These are phyloP conservation scores for Simmondsia chinensis DNA, from an alignment of 148 eudicot genomes.

Conservation along the genomic window DNA sequence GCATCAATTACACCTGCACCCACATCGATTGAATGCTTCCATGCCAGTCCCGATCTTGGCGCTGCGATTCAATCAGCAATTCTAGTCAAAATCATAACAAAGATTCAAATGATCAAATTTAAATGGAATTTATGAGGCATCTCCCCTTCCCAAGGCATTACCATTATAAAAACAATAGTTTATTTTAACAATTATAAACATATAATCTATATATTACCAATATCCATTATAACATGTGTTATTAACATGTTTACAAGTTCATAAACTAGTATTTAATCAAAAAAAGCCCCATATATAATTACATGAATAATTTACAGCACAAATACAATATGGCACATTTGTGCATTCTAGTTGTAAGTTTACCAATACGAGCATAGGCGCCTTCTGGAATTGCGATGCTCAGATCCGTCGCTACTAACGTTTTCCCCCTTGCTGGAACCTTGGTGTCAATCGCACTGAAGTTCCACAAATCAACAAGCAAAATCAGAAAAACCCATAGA, in stretches of 20 bases:
- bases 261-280: too few relatives aligned
- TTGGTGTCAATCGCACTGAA: slow-evolving; percentile 52
- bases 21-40: slow-evolving; percentile 92
- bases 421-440: slow-evolving; percentile 89
- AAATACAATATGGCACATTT: too few relatives aligned
- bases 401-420: slow-evolving; percentile 68
- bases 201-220: too few relatives aligned
- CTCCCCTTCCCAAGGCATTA: neutral
- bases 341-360: neutral
- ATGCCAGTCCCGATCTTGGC: slow-evolving; percentile 80
- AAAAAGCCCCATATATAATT: neutral
- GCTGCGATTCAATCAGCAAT: slow-evolving; percentile 28
- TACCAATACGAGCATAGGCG: slow-evolving; percentile 77
- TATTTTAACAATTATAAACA: too few relatives aligned
- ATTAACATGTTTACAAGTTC: too few relatives aligned
- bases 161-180: neutral
- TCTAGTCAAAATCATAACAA: neutral
- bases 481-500: too few relatives aligned
- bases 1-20: slow-evolving; percentile 92
- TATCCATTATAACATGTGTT: too few relatives aligned
- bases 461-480: neutral
- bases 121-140: too few relatives aligned
- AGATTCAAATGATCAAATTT: neutral
- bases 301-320: too few relatives aligned
- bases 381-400: slow-evolving; percentile 82